Base-by-base conservation (phyloP, 257 asterid species). In the Rubia yunnanensis region DNA sequence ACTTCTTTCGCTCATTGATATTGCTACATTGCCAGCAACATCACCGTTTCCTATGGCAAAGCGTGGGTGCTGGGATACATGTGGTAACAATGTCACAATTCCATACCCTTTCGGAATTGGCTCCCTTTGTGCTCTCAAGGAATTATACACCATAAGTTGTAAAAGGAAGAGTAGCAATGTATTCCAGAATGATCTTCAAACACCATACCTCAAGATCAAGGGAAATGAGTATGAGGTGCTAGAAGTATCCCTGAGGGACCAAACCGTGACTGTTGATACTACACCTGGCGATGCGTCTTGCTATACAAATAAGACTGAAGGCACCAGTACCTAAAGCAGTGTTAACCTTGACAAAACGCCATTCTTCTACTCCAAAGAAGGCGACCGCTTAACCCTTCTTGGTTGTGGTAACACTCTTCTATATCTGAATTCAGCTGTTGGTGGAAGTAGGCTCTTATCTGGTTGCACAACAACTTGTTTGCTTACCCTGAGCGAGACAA, bases 61-160 rank as follows among this genome's bases (percentile, higher is more conserved):
- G 49, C 30, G 18, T 34, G 49, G 59, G n/a, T 65, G 60, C 44
- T 4, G 4, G 4, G 52, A 62, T 4, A 62, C 66, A 1, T 62
- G 66, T 62, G 77, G 77, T 2, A 60, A 72, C 11, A 23, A n/a
- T 34, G 50, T 72, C 7, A 58, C 59, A 1, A 20, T 72, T 66
- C 77, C 77, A 0, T 72, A 24, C 53, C 77, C 77, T n/a, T 72
- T 72, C 60, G 77, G 77, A 58, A 46, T 72, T 10, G 70, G 73
- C 32, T 14, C 27, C 24, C 14, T 27, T 22, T 72, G 77, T 26
- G 35, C 72, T 58, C 57, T 66, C 38, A 72, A 62, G 27, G 60
- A 60, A 9, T 69, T 67, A 73, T 74, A 41, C 63, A 17, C 23
- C 13, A 39, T 74, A 13, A 58, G 17, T 7, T 74, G 78, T 34